phyloP scores from a whole-genome alignment of 2,329 filamentous ascomycete genomes.

The Claviceps sp. region DNA sequence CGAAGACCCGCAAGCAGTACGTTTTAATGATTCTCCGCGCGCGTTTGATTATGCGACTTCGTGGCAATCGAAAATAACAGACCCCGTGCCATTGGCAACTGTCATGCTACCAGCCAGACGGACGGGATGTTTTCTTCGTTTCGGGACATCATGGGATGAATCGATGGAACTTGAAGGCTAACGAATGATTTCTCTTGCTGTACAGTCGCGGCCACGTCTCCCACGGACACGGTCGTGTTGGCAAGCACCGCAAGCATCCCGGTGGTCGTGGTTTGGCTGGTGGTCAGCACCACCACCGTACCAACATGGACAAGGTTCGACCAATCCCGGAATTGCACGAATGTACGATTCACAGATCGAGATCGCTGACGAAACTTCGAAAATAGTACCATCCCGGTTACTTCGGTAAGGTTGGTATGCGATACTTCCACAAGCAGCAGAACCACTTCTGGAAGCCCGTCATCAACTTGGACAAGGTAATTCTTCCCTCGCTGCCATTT shows the following conservation, averaged over 20 bases:
- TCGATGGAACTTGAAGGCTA: neutral
- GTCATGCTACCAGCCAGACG: conserved; percentile 2
- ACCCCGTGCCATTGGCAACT: conserved; percentile 12
- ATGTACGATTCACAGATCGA: neutral
- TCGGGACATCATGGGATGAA: neutral
- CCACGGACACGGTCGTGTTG: conserved; percentile 94
- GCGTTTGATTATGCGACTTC: neutral
- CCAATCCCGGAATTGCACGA: conserved; percentile 8
- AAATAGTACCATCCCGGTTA: conserved; percentile 90
- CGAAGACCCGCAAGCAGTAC: conserved; percentile 69
- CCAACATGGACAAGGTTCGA: conserved; percentile 63
- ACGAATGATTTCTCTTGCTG: conserved; percentile 4
- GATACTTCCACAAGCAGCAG: conserved; percentile 90
- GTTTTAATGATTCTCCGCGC: conserved; percentile 22
- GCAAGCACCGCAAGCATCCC: conserved; percentile 93
- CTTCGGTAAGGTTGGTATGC: conserved; percentile 95
- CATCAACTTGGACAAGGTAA: conserved; percentile 97
- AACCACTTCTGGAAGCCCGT: conserved; percentile 98
- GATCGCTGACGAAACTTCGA: conserved; percentile 15
- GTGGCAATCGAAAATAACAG: conserved; percentile 3
- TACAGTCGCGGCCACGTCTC: conserved; percentile 90
- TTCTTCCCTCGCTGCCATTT: conserved; percentile 10
- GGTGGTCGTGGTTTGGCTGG: conserved; percentile 81
- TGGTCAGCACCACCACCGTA: conserved; percentile 81
- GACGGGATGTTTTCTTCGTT: neutral